Percentiles rank a stretch among this genome's conserved stretches.
Conservation (phyloP, 1,284 basidiomycete species). For the Malassezia obtusa region DNA sequence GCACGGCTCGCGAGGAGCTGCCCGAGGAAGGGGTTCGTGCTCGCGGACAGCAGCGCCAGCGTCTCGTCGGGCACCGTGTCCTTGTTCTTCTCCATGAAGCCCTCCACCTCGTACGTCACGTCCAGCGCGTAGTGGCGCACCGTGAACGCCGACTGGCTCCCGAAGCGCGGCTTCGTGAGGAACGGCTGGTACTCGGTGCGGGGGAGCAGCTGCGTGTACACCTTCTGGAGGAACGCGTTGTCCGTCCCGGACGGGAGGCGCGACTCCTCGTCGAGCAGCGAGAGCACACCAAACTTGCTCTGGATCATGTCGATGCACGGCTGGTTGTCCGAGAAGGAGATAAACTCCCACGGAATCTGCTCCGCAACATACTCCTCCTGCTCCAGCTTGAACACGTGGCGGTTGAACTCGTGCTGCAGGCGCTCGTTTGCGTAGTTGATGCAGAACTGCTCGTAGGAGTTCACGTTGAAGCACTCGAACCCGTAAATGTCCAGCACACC, state of each 20-base stretch:
- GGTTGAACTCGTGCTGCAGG: slow-evolving; percentile 69
- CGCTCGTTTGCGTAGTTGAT: slow-evolving; percentile 99
- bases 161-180: slow-evolving; percentile 97
- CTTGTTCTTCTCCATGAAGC: slow-evolving; percentile 96
- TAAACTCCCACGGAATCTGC: slow-evolving; percentile 98
- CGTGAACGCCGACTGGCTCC: slow-evolving; percentile 80
- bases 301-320: slow-evolving; percentile 98
- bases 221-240: slow-evolving; percentile 82
- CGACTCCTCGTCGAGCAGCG: slow-evolving; percentile 94
- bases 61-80: slow-evolving; percentile 99
- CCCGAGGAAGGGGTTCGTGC: slow-evolving; percentile 83
- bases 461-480: slow-evolving; percentile 52
- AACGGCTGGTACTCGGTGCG: slow-evolving; percentile 78
- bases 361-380: slow-evolving; percentile 99
- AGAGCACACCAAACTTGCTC: slow-evolving; percentile 87
- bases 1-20: slow-evolving; percentile 82
- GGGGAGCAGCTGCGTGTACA: slow-evolving; percentile 67
- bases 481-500: slow-evolving; percentile 75
- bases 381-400: slow-evolving; percentile 60
- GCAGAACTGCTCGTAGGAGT: slow-evolving; percentile 98
- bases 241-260: slow-evolving; percentile 90
- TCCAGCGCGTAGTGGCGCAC: slow-evolving; percentile 97
- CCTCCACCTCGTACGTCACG: slow-evolving; percentile 95
- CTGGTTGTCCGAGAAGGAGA: slow-evolving; percentile 96
- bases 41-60: slow-evolving; percentile 70